Base-by-base conservation (phyloP, 2,329 filamentous ascomycete genomes). In the Sporothrix protearum region DNA sequence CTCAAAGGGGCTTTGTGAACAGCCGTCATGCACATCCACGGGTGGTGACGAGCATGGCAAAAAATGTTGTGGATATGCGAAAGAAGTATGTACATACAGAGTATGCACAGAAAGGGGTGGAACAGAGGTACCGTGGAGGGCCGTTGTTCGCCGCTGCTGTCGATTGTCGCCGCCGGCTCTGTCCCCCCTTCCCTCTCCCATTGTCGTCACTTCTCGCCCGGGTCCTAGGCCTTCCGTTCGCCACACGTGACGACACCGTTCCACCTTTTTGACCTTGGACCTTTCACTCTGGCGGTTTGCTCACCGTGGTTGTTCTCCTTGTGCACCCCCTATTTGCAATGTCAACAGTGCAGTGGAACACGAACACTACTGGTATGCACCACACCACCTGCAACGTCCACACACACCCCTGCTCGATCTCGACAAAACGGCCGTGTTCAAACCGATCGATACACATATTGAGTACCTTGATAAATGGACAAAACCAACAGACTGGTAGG, bases 171-270 rank as follows among this genome's bases (percentile, higher is more conserved):
- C n/a, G 25, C 42, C 42, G 63, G 42, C 42, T 33, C 16, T 49
- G 49, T 47, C 42, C 28, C 25, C 14, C 3, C 30, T 66, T 45
- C 61, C 22, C n/a, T n/a, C n/a, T n/a, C n/a, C 42, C 25, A 47
- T 47, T 66, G 39, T 66, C 42, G 63, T 66, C 63, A 66, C 45
- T 33, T 10, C 14, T 19, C 5, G 9, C 22, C 42, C 63, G 16
- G 39, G 42, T n/a, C 25, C 14, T 28, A 2, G 10, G 8, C 63
- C 16, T 33, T 49, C 42, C 30, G 55, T 68, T 71, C 61, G 70
- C 64, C 70, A 69, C 70, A 71, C 70, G 70, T 71, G 70, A 71
- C 64, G 70, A 51, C 70, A 68, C 59, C 19, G 49, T 53, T 53
- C 49, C 69, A 45, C 53, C 16, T 64, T 49, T 66, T 22, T 28